Conservation (phyloP, 2,329 filamentous ascomycete genomes). For the Arachnomyces sp. region DNA sequence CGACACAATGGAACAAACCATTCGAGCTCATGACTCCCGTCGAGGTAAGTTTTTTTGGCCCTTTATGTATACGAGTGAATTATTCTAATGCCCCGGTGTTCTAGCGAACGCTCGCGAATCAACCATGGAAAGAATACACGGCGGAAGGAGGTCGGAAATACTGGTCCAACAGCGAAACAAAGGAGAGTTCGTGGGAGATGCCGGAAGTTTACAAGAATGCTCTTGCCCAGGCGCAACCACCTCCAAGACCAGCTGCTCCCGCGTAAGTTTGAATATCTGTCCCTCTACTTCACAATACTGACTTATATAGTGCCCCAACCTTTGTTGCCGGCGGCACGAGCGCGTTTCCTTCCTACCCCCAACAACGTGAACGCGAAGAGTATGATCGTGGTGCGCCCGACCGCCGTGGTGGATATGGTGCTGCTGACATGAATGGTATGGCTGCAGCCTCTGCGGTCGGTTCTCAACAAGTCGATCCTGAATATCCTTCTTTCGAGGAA, state of each 20-base stretch:
- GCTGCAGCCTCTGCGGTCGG: constrained; percentile 27
- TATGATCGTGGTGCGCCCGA: constrained; percentile 39
- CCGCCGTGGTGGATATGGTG: constrained; percentile 39
- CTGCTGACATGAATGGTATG: constrained; percentile 34
- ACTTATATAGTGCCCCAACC: constrained; percentile 33
- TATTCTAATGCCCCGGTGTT: constrained; percentile 8
- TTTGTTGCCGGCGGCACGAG: constrained; percentile 53
- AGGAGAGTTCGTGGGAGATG: constrained; percentile 91
- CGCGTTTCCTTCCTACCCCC: constrained; percentile 33
- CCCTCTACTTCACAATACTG: constrained; percentile 28
- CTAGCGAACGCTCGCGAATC: constrained; percentile 68
- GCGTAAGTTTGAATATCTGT: constrained; percentile 32
- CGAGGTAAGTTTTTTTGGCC: constrained; percentile 51
- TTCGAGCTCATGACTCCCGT: constrained; percentile 74
- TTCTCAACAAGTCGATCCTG: constrained; percentile 53
- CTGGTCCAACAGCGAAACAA: constrained; percentile 89
- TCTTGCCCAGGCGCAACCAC: constrained; percentile 48
- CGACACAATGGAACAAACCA: constrained; percentile 91
- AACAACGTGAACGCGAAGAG: constrained; percentile 41
- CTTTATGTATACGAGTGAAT: constrained; percentile 10
- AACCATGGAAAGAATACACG: constrained; percentile 90
- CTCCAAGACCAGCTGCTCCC: constrained; percentile 35
- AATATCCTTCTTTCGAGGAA: constrained; percentile 73
- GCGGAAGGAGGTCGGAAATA: constrained; percentile 82
- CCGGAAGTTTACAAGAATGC: constrained; percentile 73